Percentiles rank a stretch among this genome's conserved stretches.
Evolutionary conservation across 768 basidiomycete genomes (phyloP).

Genomic region (Lactifluus hygrophoroides): DNA sequence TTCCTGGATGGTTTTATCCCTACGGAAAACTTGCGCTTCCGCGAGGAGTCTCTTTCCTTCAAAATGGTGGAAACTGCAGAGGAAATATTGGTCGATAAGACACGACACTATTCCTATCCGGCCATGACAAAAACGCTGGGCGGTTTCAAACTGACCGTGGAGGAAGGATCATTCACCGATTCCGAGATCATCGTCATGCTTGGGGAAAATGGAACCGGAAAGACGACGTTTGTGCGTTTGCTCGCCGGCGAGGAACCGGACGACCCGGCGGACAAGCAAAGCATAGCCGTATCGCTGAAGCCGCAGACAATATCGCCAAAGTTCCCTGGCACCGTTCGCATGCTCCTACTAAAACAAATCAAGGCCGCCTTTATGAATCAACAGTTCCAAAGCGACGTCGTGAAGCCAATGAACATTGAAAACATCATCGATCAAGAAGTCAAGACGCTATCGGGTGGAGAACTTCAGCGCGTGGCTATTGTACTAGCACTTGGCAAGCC

Average conservation of each 20-base stretch:
- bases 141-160: slow-evolving; percentile 88
- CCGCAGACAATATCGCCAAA: slow-evolving; percentile 98
- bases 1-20: slow-evolving; percentile 99
- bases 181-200: slow-evolving; percentile 99
- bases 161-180: slow-evolving; percentile 89
- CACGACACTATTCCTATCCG: slow-evolving; percentile 86
- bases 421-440: slow-evolving; percentile 96
- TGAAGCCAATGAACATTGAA: slow-evolving; percentile 96
- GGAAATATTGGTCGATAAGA: slow-evolving; percentile 78
- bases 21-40: slow-evolving; percentile 96
- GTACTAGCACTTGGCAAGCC: slow-evolving; percentile 86
- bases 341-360: slow-evolving; percentile 90
- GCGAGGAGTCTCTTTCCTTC: slow-evolving; percentile 91
- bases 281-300: slow-evolving; percentile 86
- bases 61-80: slow-evolving; percentile 97
- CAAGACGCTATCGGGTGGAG: slow-evolving; percentile 96
- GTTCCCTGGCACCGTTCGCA: slow-evolving; percentile 94
- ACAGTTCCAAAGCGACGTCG: slow-evolving; percentile 97
- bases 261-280: slow-evolving; percentile 69
- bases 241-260: slow-evolving; percentile 93
- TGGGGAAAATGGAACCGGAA: slow-evolving; percentile 98
- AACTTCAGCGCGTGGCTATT: slow-evolving; percentile 95
- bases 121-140: slow-evolving; percentile 97
- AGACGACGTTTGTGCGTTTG: slow-evolving; percentile 95
- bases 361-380: slow-evolving; percentile 96